Percentiles rank a stretch among this genome's conserved stretches.
Evolutionary conservation across 192 early-diverging fungal species (phyloP).

Genomic region (Entomortierella lignicola): DNA sequence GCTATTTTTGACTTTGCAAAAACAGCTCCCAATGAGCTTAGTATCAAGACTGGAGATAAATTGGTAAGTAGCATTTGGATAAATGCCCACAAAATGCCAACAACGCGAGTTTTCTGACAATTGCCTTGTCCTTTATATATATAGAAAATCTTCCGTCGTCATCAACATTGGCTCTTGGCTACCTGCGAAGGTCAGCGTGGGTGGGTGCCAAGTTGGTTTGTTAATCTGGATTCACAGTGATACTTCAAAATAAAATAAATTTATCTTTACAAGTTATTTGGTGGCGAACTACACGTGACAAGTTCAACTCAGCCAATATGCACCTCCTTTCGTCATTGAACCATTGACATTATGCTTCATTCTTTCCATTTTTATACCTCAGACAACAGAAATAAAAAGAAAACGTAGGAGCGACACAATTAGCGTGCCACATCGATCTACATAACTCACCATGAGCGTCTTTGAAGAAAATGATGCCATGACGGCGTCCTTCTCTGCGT

Average conservation of each 20-base stretch:
- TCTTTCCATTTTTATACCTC: background rate
- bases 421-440: background rate
- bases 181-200: constrained; percentile 59
- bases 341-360: background rate
- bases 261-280: background rate
- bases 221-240: constrained; percentile 47
- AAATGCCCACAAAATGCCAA: too few species aligned
- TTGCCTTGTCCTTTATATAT: too few species aligned
- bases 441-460: constrained; percentile 12
- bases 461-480: constrained; percentile 30
- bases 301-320: too few species aligned
- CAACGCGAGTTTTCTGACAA: too few species aligned
- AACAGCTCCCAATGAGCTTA: constrained; percentile 62
- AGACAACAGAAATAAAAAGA: background rate
- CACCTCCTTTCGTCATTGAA: background rate
- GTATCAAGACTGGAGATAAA: constrained; percentile 64
- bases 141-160: constrained; percentile 55
- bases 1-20: constrained; percentile 65
- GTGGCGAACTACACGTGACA: background rate
- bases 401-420: background rate
- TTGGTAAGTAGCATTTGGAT: constrained; percentile 48
- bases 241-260: background rate
- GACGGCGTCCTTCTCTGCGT: constrained; percentile 43
- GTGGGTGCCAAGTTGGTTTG: constrained; percentile 70
- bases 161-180: constrained; percentile 50